These are phyloP conservation scores for Flaveria sonorensis DNA, from an alignment of 129 eudicot species.

Conservation along the genomic window DNA sequence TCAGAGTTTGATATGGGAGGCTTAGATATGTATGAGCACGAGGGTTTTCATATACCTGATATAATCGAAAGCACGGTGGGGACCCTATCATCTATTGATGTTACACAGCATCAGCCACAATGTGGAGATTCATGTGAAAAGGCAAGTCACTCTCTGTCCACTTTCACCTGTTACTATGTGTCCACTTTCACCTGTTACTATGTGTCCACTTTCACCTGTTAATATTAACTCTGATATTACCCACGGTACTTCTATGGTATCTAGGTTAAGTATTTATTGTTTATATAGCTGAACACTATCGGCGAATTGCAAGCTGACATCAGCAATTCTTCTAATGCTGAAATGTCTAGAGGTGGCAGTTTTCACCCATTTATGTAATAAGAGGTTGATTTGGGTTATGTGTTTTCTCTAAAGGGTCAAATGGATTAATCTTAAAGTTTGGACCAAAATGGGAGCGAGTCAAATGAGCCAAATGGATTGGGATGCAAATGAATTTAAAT, in stretches of 20 bases:
- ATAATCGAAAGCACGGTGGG: slow-evolving; percentile 92
- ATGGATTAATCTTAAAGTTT: not conserved
- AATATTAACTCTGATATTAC: not conserved
- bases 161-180: slow-evolving; percentile 11
- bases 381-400: not conserved
- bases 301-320: not conserved
- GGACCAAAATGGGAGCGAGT: not conserved
- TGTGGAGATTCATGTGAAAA: slow-evolving; percentile 76
- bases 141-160: slow-evolving; percentile 38
- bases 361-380: not conserved
- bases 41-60: slow-evolving; percentile 73
- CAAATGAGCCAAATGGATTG: not conserved
- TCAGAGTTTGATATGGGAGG: slow-evolving; percentile 68
- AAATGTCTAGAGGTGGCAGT: slow-evolving; percentile 4
- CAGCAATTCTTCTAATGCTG: not conserved
- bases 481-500: not conserved
- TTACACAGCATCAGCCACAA: slow-evolving; percentile 62
- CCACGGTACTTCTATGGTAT: not conserved
- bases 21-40: slow-evolving; percentile 60
- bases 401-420: not conserved
- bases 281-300: slow-evolving; percentile 7
- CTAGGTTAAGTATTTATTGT: not conserved
- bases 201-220: slow-evolving; percentile 8
- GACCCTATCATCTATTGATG: slow-evolving; percentile 62
- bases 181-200: slow-evolving; percentile 9